These are phyloP conservation scores for Lecanosticta acicola DNA, from an alignment of 2,329 filamentous ascomycete species.

Conservation along the genomic window DNA sequence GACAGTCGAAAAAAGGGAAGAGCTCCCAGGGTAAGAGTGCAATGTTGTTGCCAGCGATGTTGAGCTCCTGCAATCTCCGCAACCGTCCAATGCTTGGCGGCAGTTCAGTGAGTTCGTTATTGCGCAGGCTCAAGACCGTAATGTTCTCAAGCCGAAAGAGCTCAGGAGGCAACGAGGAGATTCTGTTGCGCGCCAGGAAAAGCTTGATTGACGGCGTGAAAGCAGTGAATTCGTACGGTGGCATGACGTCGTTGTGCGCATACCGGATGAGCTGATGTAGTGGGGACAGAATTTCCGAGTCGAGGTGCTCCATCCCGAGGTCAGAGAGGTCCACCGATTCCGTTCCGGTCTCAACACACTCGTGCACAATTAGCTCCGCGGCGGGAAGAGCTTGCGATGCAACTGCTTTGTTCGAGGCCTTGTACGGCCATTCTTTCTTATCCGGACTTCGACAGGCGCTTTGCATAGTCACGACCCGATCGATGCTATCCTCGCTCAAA, in stretches of 20 bases:
- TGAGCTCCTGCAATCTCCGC: conserved; percentile 55
- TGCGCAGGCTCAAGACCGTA: conserved; percentile 60
- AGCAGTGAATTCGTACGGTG: conserved; percentile 50
- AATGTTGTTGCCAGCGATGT: conserved; percentile 60
- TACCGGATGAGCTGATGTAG: conserved; percentile 40
- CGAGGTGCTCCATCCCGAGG: conserved; percentile 49
- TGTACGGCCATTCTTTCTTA: background rate
- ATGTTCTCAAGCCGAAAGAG: conserved; percentile 59
- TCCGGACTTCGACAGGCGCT: background rate
- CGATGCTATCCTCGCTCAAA: conserved; percentile 30
- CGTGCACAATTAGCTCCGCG: conserved; percentile 19
- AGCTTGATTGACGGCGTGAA: conserved; percentile 56
- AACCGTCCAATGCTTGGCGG: conserved; percentile 56
- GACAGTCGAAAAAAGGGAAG: conserved; percentile 48
- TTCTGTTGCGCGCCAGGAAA: conserved; percentile 55
- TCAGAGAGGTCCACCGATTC: conserved; percentile 58
- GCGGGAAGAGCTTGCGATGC: background rate
- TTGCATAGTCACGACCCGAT: background rate
- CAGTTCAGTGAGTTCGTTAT: conserved; percentile 57
- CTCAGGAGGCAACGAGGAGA: conserved; percentile 53
- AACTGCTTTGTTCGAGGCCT: background rate
- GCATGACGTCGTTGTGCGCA: conserved; percentile 22
- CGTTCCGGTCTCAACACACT: conserved; percentile 47
- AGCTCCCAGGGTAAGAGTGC: conserved; percentile 59
- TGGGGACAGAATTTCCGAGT: conserved; percentile 53